Base-by-base conservation (phyloP, 2,329 filamentous ascomycete species). In the Cladophialophora carrionii region DNA sequence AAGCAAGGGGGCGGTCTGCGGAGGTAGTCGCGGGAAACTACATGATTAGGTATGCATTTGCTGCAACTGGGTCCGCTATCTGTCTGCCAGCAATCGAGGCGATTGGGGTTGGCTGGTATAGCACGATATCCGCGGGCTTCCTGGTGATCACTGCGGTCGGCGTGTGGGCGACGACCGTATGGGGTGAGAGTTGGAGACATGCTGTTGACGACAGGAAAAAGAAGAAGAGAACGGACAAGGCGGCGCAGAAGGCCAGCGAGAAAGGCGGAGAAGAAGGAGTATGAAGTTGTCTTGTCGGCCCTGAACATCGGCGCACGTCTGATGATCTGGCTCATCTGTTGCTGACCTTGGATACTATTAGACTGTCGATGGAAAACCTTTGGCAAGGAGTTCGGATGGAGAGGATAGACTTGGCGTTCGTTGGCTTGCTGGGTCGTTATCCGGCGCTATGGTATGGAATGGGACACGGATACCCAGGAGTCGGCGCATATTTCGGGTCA, bases 1-100 rank as follows among this genome's bases (percentile, higher is more conserved):
- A 89, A 69, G 73, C 75, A 1, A 74, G 73, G 24, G 82, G 82
- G 1, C 80, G 84, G 32, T 86, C 86, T 51, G 85, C 88, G 3
- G 90, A 95, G 73, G 89, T 94, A 3, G 86, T 91, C 51, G 90
- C 90, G 0, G 89, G 90, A 0, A 95, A 94, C 75, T 95, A 93
- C 75, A 87, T 92, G 72, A 81, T 90, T 57, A 82, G 91, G 5
- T 95, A 94, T 75, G 73, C 92, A 5, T 90, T 92, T 70, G 90
- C 87, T 0, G 90, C 89, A 10, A 77, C 85, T 4, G 90, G 86
- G 0, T 90, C 87, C 2, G 90, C 89, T 0, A 85, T 87, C 1
- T 90, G 90, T 61, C 79, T 95, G 63, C 91, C 91, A 0, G 89
- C 88, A 0, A 83, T 92, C n/a, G 80, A 92, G 65, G 79, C 76